Conservation (phyloP, 768 basidiomycete genomes). For the Hericium erinaceus region DNA sequence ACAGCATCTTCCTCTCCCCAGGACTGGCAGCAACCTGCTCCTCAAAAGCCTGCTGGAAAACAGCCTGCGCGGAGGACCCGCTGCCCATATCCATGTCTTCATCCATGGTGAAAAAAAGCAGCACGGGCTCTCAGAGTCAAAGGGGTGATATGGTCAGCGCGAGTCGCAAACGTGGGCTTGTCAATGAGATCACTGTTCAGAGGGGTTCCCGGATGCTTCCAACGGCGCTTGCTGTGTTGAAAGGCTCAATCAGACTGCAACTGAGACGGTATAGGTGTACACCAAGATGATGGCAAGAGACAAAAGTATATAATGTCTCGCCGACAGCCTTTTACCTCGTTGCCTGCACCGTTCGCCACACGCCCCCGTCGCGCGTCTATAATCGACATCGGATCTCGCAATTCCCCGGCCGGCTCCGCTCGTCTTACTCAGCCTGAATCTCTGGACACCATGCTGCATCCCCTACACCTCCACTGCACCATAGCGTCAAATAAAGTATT, state of each 20-base stretch:
- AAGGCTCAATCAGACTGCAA: background rate
- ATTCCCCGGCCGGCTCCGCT: background rate
- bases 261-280: background rate
- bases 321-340: background rate
- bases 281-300: background rate
- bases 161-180: background rate
- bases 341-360: background rate
- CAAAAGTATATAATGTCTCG: background rate
- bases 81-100: constrained; percentile 68
- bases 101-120: constrained; percentile 45
- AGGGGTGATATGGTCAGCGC: background rate
- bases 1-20: constrained; percentile 63
- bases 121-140: background rate
- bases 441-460: background rate
- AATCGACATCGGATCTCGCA: constrained; percentile 1
- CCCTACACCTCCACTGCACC: background rate
- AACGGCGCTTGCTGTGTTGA: background rate
- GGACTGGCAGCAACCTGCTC: constrained; percentile 25
- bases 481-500: background rate
- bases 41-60: constrained; percentile 26
- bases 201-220: background rate
- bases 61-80: constrained; percentile 24
- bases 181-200: background rate
- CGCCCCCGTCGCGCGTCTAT: background rate
- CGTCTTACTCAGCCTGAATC: no score